Conservation (phyloP, 73 alveolate genomes). For the Paramecium pentaurelia region DNA sequence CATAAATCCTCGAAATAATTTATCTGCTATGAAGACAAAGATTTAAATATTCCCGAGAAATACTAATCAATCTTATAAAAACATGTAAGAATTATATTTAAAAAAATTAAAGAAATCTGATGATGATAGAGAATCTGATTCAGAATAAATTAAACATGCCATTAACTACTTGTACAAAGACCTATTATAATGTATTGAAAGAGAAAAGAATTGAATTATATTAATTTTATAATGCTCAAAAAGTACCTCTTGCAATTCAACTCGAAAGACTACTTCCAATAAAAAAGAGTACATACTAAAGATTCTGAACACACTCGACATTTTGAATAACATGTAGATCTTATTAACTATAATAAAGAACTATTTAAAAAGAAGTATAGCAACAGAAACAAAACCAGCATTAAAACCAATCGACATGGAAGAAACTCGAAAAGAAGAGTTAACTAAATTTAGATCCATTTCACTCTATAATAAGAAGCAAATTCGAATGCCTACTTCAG, state of each 20-base stretch:
- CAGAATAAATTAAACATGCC: conserved; percentile 1
- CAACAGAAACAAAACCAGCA: background rate
- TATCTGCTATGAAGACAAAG: conserved; percentile 4
- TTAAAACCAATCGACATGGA: conserved; percentile 20
- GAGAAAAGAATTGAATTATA: background rate
- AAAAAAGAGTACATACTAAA: background rate
- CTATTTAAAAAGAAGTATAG: background rate
- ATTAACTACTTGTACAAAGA: conserved; percentile 12
- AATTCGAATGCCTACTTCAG: background rate
- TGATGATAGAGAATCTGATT: conserved; percentile 25
- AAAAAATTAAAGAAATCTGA: conserved; percentile 14
- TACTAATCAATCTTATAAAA: background rate
- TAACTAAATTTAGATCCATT: background rate
- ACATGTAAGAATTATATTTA: background rate
- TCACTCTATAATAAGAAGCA: background rate
- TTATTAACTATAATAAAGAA: background rate
- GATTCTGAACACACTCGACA: background rate
- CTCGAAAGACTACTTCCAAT: background rate
- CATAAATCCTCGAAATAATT: conserved; percentile 7
- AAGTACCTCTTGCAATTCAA: conserved; percentile 3
- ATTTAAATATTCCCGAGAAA: conserved; percentile 39
- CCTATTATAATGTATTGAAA: conserved; percentile 6
- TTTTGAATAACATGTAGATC: background rate
- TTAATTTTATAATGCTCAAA: conserved; percentile 32
- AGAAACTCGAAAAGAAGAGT: conserved; percentile 13